Base-by-base conservation (phyloP, 2,329 filamentous ascomycete genomes). In the Microdochium trichocladiopsis region DNA sequence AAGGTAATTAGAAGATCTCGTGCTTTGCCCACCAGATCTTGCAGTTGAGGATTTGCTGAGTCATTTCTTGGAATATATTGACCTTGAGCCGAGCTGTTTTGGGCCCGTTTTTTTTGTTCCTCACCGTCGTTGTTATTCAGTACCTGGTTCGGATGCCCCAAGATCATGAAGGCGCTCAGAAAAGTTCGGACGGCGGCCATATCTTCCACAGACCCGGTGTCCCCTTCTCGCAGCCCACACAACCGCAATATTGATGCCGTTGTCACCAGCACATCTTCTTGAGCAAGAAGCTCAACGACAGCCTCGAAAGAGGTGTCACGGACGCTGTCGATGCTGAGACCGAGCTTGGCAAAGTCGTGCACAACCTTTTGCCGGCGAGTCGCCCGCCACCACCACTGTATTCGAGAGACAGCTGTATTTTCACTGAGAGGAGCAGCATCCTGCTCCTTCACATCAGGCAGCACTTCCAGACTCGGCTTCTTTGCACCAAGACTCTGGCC, bases 1-100 rank as follows among this genome's bases (percentile, higher is more conserved):
- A 93, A 92, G n/a, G 79, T 83, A 51, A 88, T 84, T 25, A 93
- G 74, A 28, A 93, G 72, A 64, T 93, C 88, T 56, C 86, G 82
- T 24, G 88, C 88, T 66, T 92, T 92, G 52, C 79, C 80, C 28
- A 93, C 86, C 52, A 94, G 76, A 61, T 90, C 87, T 70, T 86
- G 81, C 57, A 82, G 70, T 58, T 83, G 79, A 12, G 81, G 80
- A 66, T 85, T 82, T 67, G 77, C 77, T 48, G 83, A 71, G 61
- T 83, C 78, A 56, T 77, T 73, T 56, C 71, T 69, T 56, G 68
- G 66, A 52, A 78, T 72, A 55, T 70, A 75, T 54, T 73, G 67
- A 50, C 68, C 68, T 60, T 66, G 64, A 60, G 64, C 66, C 56
- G 69, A 65, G 61, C 71, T 71, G n/a, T 23, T 25, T 12, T 45